Evolutionary conservation across 2,329 filamentous ascomycete genomes (phyloP).

Genomic region (Oidium heveae): DNA sequence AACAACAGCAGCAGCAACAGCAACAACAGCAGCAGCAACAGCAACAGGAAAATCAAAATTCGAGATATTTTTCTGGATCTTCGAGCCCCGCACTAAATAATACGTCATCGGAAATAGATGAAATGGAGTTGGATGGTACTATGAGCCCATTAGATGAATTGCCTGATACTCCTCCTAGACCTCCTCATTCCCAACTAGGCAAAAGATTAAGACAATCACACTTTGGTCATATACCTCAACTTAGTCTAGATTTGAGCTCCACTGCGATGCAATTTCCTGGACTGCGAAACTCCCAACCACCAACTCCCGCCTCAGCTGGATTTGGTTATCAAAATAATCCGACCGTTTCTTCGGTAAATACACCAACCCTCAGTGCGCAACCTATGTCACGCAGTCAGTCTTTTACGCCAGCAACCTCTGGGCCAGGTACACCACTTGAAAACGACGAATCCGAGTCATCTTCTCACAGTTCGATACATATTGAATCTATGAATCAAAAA

Average conservation of each 20-base stretch:
- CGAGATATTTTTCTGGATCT: no score
- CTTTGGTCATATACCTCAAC: conserved; percentile 37
- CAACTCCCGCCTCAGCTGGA: conserved; percentile 53
- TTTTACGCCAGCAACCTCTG: conserved; percentile 31
- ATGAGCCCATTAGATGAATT: conserved; percentile 40
- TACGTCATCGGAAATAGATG: conserved; percentile 18
- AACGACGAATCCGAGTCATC: conserved; percentile 43
- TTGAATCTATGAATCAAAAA: conserved; percentile 35
- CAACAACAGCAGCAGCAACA: conserved; percentile 5
- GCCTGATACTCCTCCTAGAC: conserved; percentile 18
- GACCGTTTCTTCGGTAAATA: conserved; percentile 91
- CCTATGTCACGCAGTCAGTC: conserved; percentile 29
- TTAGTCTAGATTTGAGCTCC: conserved; percentile 59
- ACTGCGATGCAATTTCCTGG: conserved; percentile 45
- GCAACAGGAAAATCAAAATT: no score
- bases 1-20: conserved; percentile 13
- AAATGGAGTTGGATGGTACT: conserved; percentile 92
- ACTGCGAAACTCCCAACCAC: conserved; percentile 61
- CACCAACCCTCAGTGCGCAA: conserved; percentile 65
- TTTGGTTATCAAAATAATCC: conserved; percentile 79
- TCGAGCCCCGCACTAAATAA: conserved; percentile 12
- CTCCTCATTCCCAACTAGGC: conserved; percentile 28
- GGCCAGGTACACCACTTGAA: conserved; percentile 44
- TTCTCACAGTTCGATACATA: conserved; percentile 31
- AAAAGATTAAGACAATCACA: conserved; percentile 41